Percentiles rank a stretch among this genome's conserved stretches.
Conservation (phyloP, 2,329 filamentous ascomycete genomes). For the Aspergillus brasiliensis region DNA sequence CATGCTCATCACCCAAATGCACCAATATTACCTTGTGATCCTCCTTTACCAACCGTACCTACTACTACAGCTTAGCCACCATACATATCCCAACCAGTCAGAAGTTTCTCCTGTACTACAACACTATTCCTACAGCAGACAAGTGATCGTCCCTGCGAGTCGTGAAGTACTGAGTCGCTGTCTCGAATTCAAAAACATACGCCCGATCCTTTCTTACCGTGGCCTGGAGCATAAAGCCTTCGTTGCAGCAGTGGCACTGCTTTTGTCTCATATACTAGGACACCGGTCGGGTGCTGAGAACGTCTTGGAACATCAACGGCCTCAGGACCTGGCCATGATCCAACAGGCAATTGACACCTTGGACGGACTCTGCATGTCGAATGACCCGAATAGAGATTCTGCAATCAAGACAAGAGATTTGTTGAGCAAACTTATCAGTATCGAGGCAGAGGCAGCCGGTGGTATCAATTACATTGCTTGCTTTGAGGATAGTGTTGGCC, state of each 20-base stretch:
- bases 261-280: neutral
- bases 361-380: neutral
- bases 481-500: neutral
- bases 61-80: neutral
- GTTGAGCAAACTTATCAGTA: neutral
- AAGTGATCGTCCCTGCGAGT: neutral
- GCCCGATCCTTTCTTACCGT: neutral
- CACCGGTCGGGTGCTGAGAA: neutral
- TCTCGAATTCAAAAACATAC: slow-evolving; percentile 1
- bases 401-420: neutral
- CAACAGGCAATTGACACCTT: neutral
- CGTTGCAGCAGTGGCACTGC: neutral
- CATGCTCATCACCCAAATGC: slow-evolving; percentile 3
- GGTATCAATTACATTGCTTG: neutral
- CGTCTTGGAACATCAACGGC: neutral
- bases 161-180: slow-evolving; percentile 1
- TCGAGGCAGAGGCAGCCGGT: neutral
- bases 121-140: neutral
- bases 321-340: neutral
- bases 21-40: slow-evolving; percentile 2
- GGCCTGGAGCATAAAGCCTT: slow-evolving; percentile 2
- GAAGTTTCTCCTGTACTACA: too few relatives aligned
- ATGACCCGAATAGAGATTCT: neutral
- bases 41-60: slow-evolving; percentile 1
- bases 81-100: too few relatives aligned